phyloP scores from a whole-genome alignment of 2,329 filamentous ascomycete species.

The Cytospora mali region DNA sequence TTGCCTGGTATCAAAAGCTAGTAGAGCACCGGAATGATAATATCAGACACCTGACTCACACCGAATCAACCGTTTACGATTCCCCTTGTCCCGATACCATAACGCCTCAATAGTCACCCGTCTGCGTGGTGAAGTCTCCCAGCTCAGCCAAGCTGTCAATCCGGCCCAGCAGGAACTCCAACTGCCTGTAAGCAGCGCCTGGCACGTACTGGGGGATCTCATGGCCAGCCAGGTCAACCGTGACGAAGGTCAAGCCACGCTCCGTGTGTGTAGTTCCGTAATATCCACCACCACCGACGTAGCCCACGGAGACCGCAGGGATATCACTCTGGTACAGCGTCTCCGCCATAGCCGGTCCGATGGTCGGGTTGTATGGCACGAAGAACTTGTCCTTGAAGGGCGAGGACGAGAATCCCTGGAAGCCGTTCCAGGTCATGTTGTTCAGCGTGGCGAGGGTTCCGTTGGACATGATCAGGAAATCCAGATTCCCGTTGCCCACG shows the following conservation, averaged over 20 bases:
- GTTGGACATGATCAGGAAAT: constrained; percentile 64
- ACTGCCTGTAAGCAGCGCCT: constrained; percentile 19
- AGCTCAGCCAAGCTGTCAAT: constrained; percentile 16
- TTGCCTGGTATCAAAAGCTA: too few relatives aligned
- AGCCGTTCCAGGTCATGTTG: constrained; percentile 72
- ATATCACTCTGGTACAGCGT: background rate
- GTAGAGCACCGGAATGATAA: too few relatives aligned
- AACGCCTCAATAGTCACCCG: background rate
- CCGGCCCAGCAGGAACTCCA: constrained; percentile 27
- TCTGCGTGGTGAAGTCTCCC: constrained; percentile 24
- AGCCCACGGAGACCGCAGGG: constrained; percentile 16
- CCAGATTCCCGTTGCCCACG: constrained; percentile 21
- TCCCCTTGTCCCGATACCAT: background rate
- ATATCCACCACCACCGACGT: constrained; percentile 20
- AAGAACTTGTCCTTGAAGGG: constrained; percentile 38
- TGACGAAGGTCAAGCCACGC: constrained; percentile 22
- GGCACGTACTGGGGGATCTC: constrained; percentile 26
- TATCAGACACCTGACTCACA: too few relatives aligned
- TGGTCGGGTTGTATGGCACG: constrained; percentile 26
- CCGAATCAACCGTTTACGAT: too few relatives aligned
- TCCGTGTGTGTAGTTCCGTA: constrained; percentile 25
- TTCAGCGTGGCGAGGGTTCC: constrained; percentile 67
- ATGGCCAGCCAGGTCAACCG: constrained; percentile 21
- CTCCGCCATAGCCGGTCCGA: background rate
- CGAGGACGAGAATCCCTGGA: constrained; percentile 61